Percentiles rank a stretch among this genome's conserved stretches.
These are phyloP conservation scores for Malus hybrid DNA, from an alignment of 331 rosid genomes.

Conservation along the genomic window DNA sequence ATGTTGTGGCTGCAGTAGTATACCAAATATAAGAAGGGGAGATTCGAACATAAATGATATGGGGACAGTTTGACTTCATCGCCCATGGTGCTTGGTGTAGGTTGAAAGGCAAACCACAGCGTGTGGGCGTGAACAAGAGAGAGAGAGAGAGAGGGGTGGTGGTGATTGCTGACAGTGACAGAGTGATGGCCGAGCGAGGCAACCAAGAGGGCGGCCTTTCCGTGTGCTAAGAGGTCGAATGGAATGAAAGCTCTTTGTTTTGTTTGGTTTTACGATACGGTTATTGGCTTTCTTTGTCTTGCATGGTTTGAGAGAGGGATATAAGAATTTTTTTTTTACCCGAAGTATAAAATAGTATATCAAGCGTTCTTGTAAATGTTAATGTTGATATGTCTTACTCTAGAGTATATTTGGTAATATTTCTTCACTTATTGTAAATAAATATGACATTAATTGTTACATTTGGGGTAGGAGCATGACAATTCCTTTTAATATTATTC, in stretches of 20 bases:
- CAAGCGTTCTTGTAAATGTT: too few species aligned
- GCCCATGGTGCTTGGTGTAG: constrained; percentile 41
- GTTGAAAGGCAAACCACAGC: constrained; percentile 78
- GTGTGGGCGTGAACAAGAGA: constrained; percentile 57
- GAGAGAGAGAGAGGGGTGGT: background rate
- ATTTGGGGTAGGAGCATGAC: too few species aligned
- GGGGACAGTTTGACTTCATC: constrained; percentile 38
- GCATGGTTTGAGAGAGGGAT: background rate
- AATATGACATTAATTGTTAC: too few species aligned
- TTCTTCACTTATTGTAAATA: too few species aligned
- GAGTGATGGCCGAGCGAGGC: background rate
- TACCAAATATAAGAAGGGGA: background rate
- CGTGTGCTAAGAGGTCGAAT: constrained; percentile 27
- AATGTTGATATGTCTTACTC: too few species aligned
- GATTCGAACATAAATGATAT: background rate
- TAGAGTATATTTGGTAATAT: too few species aligned
- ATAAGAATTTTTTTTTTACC: too few species aligned
- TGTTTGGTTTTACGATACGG: background rate
- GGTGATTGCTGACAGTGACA: background rate
- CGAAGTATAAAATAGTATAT: too few species aligned
- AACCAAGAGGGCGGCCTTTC: constrained; percentile 19
- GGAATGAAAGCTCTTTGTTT: constrained; percentile 11
- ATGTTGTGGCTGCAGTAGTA: background rate
- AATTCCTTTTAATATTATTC: too few species aligned
- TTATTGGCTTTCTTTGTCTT: too few species aligned